Evolutionary conservation across 148 eudicot genomes (phyloP).

Genomic region (Amaranthus palmeri): DNA sequence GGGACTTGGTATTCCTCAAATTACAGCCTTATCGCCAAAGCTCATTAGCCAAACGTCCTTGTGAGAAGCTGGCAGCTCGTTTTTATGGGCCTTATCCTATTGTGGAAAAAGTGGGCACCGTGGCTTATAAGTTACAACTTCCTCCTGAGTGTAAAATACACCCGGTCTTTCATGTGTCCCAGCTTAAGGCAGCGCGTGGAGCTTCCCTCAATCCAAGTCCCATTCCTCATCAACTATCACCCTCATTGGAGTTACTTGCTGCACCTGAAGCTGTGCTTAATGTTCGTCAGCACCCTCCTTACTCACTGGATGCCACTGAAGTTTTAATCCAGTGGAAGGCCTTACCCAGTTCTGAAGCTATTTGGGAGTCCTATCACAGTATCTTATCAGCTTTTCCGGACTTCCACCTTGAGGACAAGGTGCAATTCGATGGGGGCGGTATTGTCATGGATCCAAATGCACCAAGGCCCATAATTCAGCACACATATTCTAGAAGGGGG

Average conservation of each 20-base stretch:
- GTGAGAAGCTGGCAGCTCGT: not conserved
- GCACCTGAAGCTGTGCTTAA: not conserved
- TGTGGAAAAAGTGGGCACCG: not conserved
- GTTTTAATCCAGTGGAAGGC: not conserved
- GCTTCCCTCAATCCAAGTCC: not conserved
- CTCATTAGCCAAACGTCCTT: not conserved
- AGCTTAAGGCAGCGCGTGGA: not conserved
- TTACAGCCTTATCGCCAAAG: not conserved
- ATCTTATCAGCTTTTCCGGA: not conserved
- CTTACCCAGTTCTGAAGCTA: too few relatives aligned
- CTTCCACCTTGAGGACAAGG: not conserved
- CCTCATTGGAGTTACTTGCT: not conserved
- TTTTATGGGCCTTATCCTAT: not conserved
- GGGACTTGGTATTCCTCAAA: not conserved
- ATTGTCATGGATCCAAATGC: not conserved
- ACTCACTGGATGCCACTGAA: not conserved
- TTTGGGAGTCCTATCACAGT: too few relatives aligned
- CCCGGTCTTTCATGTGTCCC: not conserved
- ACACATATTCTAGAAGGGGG: too few relatives aligned
- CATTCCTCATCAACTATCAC: not conserved
- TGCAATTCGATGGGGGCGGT: not conserved
- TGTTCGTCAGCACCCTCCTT: not conserved
- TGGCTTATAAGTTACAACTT: not conserved
- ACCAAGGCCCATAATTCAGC: too few relatives aligned
- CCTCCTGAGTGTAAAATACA: not conserved